Evolutionary conservation across 2,329 filamentous ascomycete species (phyloP).

Genomic region (Pestalotiopsis sp.): DNA sequence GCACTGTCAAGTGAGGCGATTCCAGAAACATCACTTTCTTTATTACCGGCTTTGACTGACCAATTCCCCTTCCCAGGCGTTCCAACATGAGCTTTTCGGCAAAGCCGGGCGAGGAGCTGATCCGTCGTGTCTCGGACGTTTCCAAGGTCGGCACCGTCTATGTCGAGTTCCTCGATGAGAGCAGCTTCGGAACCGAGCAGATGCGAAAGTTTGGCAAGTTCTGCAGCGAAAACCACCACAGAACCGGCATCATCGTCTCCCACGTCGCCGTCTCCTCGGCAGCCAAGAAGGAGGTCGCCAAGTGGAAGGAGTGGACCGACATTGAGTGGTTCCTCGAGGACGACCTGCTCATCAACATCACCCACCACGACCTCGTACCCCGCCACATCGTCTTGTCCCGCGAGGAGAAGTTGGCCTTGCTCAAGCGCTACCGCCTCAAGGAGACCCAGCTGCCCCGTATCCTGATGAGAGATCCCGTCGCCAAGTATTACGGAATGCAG

Average conservation of each 20-base stretch:
- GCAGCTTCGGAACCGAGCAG: constrained; percentile 85
- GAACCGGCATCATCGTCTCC: constrained; percentile 89
- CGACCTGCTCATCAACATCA: constrained; percentile 97
- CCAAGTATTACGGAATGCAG: constrained; percentile 86
- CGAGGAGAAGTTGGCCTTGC: constrained; percentile 84
- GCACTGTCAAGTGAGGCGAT: constrained; percentile 71
- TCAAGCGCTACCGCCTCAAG: constrained; percentile 92
- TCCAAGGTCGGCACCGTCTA: constrained; percentile 86
- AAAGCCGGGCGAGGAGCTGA: constrained; percentile 81
- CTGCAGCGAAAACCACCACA: constrained; percentile 78
- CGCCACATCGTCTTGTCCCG: constrained; percentile 88
- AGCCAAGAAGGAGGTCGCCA: constrained; percentile 83
- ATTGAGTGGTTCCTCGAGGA: constrained; percentile 97
- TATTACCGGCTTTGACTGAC: background rate
- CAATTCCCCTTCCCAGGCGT: constrained; percentile 58
- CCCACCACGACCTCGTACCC: constrained; percentile 93
- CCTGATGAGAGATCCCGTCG: constrained; percentile 87
- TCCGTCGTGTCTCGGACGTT: constrained; percentile 78
- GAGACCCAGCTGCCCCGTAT: constrained; percentile 96
- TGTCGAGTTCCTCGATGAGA: constrained; percentile 84
- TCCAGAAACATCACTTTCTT: background rate
- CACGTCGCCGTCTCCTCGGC: constrained; percentile 80
- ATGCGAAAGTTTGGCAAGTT: constrained; percentile 87
- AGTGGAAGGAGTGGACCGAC: constrained; percentile 73
- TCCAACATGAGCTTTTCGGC: constrained; percentile 85